Evolutionary conservation across 192 early-diverging fungal genomes (phyloP), one percentile per base, ranked within the genome.

Genomic region (Backusella liffmaniae): DNA sequence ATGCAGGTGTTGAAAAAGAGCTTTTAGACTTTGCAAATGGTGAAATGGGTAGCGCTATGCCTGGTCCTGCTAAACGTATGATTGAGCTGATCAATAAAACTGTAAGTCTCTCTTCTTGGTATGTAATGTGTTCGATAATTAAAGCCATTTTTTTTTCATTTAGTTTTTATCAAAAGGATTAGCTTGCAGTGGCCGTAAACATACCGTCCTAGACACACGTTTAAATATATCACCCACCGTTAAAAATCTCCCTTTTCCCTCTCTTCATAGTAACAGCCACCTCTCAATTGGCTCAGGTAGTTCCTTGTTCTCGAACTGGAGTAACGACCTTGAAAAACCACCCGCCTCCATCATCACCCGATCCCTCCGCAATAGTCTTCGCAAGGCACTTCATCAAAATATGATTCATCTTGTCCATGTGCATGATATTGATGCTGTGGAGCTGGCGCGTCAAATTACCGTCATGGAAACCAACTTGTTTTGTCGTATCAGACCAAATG

Each of bases 381-480:
- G 42, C 2, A 72, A 72, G 46, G 66, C 65, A 6, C 16, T 73
- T 1, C 39, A 56, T 67, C 37, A 67, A 26, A n/a, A 49, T 3
- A 49, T 7, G 5, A 21, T 79, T 23, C 21, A 37, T 2, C 4
- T 67, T 10, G 29, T 67, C 5, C 73, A 67, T 6, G 70, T 85
- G 0, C 53, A 76, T 1, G 86, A 88, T 26, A 73, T 89, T 35
- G 91, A 94, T 67, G 90, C 93, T 2, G 83, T 84, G 2, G 86
- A 85, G 32, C 81, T 94, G 56, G 91, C 93, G 7, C 86, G 91
- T 67, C 92, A 95, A 78, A 76, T 95, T 13, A 93, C 92, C 3
- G 79, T 93, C 1, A 80, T 94, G n/a, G 94, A 95, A 79, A 92
- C 92, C 71, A 82, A 76, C 46, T 74, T 91, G 32, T 95, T 95